phyloP scores from a whole-genome alignment of 1,139 yeast species.

The Geotrichum fermentans region DNA sequence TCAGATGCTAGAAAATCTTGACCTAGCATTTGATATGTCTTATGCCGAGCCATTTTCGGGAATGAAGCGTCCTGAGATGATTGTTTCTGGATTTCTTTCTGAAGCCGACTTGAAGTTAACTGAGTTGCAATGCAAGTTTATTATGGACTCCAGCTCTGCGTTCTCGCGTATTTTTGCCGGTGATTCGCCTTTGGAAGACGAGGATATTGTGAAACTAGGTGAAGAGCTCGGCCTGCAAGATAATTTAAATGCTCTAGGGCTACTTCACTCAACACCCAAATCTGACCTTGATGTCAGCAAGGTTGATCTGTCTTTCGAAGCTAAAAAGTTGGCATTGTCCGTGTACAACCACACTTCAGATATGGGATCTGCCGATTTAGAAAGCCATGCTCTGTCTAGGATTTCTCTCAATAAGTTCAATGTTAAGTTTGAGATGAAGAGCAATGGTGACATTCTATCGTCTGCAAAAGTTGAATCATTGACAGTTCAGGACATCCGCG shows the following conservation, averaged over 20 bases:
- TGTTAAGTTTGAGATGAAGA: constrained; percentile 47
- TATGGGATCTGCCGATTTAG: constrained; percentile 32
- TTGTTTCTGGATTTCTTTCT: constrained; percentile 56
- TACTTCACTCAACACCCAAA: background rate
- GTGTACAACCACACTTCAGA: constrained; percentile 56
- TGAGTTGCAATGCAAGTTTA: constrained; percentile 64
- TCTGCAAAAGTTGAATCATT: constrained; percentile 66
- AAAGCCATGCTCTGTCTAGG: constrained; percentile 50
- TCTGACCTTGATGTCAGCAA: constrained; percentile 29
- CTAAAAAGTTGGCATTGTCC: constrained; percentile 61
- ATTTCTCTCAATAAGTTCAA: constrained; percentile 60
- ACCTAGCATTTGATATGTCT: constrained; percentile 57
- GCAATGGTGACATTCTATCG: constrained; percentile 54
- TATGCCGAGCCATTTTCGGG: constrained; percentile 41
- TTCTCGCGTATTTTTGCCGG: constrained; percentile 53
- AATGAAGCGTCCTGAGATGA: constrained; percentile 47
- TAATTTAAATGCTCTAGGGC: constrained; percentile 14
- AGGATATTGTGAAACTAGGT: constrained; percentile 54
- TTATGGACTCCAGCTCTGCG: constrained; percentile 53
- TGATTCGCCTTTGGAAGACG: constrained; percentile 46
- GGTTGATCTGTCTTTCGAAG: constrained; percentile 46
- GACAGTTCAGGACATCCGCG: constrained; percentile 69
- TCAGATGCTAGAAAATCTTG: constrained; percentile 65
- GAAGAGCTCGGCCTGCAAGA: constrained; percentile 29
- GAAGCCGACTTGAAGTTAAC: constrained; percentile 66